Base-by-base conservation (phyloP, 352 stramenopile genomes). In the Pythium pyrilobum region DNA sequence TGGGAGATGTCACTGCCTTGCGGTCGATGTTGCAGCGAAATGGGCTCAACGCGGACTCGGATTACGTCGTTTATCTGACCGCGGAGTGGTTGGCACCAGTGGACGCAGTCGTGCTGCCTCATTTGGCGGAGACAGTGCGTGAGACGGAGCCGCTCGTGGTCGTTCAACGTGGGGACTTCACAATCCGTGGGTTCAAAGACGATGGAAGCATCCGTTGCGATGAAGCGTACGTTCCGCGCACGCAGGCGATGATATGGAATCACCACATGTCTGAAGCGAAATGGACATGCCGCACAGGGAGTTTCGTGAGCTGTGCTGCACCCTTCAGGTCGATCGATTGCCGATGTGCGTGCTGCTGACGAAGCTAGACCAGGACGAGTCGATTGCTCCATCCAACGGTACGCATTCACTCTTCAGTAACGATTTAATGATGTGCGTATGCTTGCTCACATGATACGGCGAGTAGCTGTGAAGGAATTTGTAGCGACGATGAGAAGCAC, bases 81-180 rank as follows among this genome's bases (percentile, higher is more conserved):
- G 79, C 69, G 41, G 66, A 68, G 44, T 89, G 77, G 77, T 52
- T 49, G 16, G 28, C 27, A 9, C 52, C 73, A 6, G 34, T 74
- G 23, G 69, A 85, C 28, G 59, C 45, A n/a, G 18, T 71, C 4
- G 39, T 74, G 4, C 33, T 72, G 16, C 50, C 64, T 11, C 45
- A 50, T 18, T 29, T 83, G 23, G 25, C 53, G 5, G 15, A 39
- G 0, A 29, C 69, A 5, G n/a, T 73, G 6, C 45, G 40, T 6
- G 16, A n/a, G 0, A 38, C 59, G 16, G 65, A 73, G 24, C 37
- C 13, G 21, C 18, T 62, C 13, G 45, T 62, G 12, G 45, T 56
- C 6, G 12, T 62, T n/a, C 23, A 43, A 3, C 54, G 39, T 24
- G 38, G 25, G 12, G 45, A 46, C 4, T 36, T 32, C 38, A 8